These are phyloP conservation scores for Crithidia fasciculata DNA, from an alignment of 208 protist genomes.

Conservation along the genomic window DNA sequence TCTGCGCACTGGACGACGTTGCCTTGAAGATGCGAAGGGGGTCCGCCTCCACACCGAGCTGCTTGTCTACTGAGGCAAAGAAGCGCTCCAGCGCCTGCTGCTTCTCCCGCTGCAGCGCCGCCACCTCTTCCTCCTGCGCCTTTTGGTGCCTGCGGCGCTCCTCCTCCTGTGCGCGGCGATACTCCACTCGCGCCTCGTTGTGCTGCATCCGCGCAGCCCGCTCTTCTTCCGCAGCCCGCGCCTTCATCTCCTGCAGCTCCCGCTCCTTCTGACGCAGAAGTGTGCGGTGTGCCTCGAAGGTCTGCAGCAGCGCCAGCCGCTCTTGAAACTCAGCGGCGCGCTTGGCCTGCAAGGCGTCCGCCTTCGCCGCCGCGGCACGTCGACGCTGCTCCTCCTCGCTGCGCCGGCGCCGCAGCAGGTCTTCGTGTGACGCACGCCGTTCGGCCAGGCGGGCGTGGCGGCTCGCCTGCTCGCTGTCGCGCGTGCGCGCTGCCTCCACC, in stretches of 20 bases:
- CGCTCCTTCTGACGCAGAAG: slow-evolving; percentile 55
- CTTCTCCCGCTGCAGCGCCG: slow-evolving; percentile 50
- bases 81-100: slow-evolving; percentile 67
- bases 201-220: slow-evolving; percentile 41
- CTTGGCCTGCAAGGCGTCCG: slow-evolving; percentile 38
- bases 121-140: slow-evolving; percentile 46
- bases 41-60: slow-evolving; percentile 69
- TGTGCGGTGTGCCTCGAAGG: slow-evolving; percentile 45
- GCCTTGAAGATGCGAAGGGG: slow-evolving; percentile 57
- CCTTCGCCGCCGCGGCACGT: slow-evolving; percentile 13
- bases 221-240: slow-evolving; percentile 43
- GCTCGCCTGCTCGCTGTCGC: slow-evolving; percentile 31
- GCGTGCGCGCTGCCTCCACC: slow-evolving; percentile 33
- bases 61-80: slow-evolving; percentile 67
- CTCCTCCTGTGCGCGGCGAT: slow-evolving; percentile 52
- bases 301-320: slow-evolving; percentile 52
- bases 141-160: slow-evolving; percentile 40
- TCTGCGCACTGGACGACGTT: slow-evolving; percentile 69
- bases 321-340: slow-evolving; percentile 64
- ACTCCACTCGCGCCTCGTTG: slow-evolving; percentile 66
- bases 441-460: slow-evolving; percentile 39
- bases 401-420: slow-evolving; percentile 38
- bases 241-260: slow-evolving; percentile 35
- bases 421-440: slow-evolving; percentile 42
- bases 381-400: slow-evolving; percentile 33